Base-by-base conservation (phyloP, 768 basidiomycete genomes). In the Hygrocybe punicea region DNA sequence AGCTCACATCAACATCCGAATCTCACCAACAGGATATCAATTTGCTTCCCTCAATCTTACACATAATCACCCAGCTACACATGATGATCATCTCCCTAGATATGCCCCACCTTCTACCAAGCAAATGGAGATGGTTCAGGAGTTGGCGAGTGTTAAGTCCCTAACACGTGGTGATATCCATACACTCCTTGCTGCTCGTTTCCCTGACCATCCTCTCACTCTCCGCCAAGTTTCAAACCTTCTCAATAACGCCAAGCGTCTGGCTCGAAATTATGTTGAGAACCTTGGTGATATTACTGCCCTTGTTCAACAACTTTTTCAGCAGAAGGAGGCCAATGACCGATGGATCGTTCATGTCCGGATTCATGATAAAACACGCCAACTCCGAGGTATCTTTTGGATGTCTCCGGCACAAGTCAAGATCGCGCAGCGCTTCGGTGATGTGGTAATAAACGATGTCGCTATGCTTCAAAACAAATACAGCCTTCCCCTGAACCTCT, bases 401-500 rank as follows among this genome's bases (percentile, higher is more conserved):
- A 69, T 70, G 56, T 70, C 67, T 16, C 71, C 71, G 10, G 17
- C 33, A 2, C 72, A 73, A 52, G 58, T 55, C 1, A 51, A 60
- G 3, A 61, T 73, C 13, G 60, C 62, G 5, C 39, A 53, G 25
- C 62, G 58, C 4, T 70, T 56, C 48, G 19, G 51, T 19, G 72
- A 74, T 59, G 62, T 74, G 29, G 57, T 74, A 8, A 66, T 74
- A 37, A 70, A 65, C 54, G 71, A 75, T 56, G 65, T 67, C 49
- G 62, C 69, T 4, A 67, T 72, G 57, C 67, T 69, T 25, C 64
- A 62, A 0, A 67, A 67, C 48, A 49, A 61, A 25, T 62, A 64
- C 53, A 64, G 64, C 6, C 70, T 66, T 50, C 65, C 71, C 1
- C 58, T 75, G 10, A 63, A 66, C 49, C 69, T 71, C 49, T 71